Evolutionary conservation across 345 rosid species (phyloP), one percentile per base, ranked within the genome.

Genomic region (Microcos paniculata): DNA sequence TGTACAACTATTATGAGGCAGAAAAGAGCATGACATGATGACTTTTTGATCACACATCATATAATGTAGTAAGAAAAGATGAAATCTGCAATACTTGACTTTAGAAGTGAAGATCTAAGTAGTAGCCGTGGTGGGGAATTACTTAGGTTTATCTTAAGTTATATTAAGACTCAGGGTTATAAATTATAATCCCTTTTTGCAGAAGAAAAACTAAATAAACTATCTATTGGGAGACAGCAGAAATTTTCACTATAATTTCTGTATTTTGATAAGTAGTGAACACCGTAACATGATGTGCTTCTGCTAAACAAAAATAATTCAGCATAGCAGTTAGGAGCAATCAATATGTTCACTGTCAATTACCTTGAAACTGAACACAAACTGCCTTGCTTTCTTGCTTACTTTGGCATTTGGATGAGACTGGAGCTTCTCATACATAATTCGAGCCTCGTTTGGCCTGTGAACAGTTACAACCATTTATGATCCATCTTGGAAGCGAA

Each of bases 301-400:
- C 21, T 19, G 19, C 19, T 12, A 42, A 40, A 40, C 21, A 12
- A 40, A 13, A 49, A 42, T 64, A 35, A 35, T 4, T 12, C n/a
- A 40, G 2, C 51, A 42, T 42, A 6, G n/a, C 35, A 45, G 14
- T 45, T 43, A 13, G 59, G 23, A 51, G 72, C 16, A 49, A 30
- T 42, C 13, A 6, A 49, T 49, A 49, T 19, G 73, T 31, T 69
- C 6, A 49, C 51, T 49, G 40, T 56, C 48, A 74, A 67, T 77
- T 87, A 94, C 98, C 98, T 91, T 86, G 82, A 94, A 94, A 83
- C 97, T 91, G 91, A 86, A 91, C 76, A 87, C 49, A 73, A 92
- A 88, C 79, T 91, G 93, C 63, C 78, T 86, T 3, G 98, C 97
- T 86, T 79, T 83, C 91, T 89, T 94, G 85, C 91, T 87, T 70